Conservation (phyloP, 106 monocot genomes). For the Amphibolis antarctica region DNA sequence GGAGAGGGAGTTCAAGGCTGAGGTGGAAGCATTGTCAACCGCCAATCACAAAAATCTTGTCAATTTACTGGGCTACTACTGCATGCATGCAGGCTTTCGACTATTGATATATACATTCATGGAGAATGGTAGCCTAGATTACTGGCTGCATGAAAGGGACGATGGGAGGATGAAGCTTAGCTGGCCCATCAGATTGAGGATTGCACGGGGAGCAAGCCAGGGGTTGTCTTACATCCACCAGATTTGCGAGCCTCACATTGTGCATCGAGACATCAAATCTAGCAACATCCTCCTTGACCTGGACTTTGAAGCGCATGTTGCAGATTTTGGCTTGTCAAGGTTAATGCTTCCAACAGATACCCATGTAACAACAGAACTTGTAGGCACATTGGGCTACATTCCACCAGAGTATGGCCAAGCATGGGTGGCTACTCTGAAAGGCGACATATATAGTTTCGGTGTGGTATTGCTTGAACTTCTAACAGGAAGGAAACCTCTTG, state of each 20-base stretch:
- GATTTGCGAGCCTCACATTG: slow-evolving; percentile 47
- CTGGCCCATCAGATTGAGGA: slow-evolving; percentile 38
- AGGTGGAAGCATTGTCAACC: slow-evolving; percentile 54
- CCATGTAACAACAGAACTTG: slow-evolving; percentile 60
- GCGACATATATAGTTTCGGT: slow-evolving; percentile 20
- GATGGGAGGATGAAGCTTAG: slow-evolving; percentile 28
- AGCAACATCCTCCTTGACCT: slow-evolving; percentile 61
- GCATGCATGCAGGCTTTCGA: slow-evolving; percentile 33
- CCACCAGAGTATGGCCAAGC: slow-evolving; percentile 50
- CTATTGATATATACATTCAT: slow-evolving; percentile 57
- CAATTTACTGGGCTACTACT: slow-evolving; percentile 47
- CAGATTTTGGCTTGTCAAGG: slow-evolving; percentile 61
- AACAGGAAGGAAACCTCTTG: slow-evolving; percentile 16
- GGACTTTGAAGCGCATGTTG: slow-evolving; percentile 38
- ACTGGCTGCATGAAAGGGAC: slow-evolving; percentile 56
- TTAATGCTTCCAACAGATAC: slow-evolving; percentile 42
- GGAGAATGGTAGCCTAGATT: slow-evolving; percentile 73
- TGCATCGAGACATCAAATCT: slow-evolving; percentile 64
- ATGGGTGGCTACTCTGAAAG: slow-evolving; percentile 12
- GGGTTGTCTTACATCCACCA: slow-evolving; percentile 55
- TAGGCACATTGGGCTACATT: slow-evolving; percentile 65
- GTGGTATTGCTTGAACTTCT: slow-evolving; percentile 18
- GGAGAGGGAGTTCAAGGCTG: slow-evolving; percentile 63
- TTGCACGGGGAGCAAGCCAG: slow-evolving; percentile 48
- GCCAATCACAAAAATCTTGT: slow-evolving; percentile 61